phyloP scores from a whole-genome alignment of 108 stramenopile species.

The Epithemia pelagica region DNA sequence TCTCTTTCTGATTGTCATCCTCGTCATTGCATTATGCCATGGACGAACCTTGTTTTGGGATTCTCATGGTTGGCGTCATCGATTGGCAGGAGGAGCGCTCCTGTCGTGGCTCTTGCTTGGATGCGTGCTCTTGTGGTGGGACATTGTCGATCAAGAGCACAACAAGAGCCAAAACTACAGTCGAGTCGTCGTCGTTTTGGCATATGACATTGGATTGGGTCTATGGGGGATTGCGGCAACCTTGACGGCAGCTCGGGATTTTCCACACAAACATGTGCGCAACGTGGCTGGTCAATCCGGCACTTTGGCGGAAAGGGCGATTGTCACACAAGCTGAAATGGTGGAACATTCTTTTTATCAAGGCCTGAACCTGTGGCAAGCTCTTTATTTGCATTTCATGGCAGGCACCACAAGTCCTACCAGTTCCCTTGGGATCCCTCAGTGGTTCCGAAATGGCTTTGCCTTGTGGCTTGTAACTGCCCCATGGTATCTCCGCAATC shows the following conservation, averaged over 20 bases:
- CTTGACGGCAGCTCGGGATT: constrained; percentile 63
- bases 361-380: constrained; percentile 62
- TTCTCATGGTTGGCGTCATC: constrained; percentile 15
- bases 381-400: constrained; percentile 49
- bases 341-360: constrained; percentile 86
- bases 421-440: neutral
- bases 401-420: neutral
- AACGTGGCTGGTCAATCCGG: constrained; percentile 61
- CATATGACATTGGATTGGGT: constrained; percentile 59
- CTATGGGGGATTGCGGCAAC: constrained; percentile 48
- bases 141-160: no score
- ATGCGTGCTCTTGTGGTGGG: constrained; percentile 1
- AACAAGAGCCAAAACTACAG: no score
- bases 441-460: neutral
- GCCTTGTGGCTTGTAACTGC: constrained; percentile 43
- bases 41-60: constrained; percentile 9
- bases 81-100: constrained; percentile 8
- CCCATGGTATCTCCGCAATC: constrained; percentile 55
- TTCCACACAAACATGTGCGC: constrained; percentile 49
- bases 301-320: constrained; percentile 52
- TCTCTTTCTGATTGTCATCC: neutral
- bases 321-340: constrained; percentile 84
- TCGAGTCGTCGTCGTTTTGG: no score
- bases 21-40: neutral
- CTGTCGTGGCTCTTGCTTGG: constrained; percentile 7